Base-by-base conservation (phyloP, 768 basidiomycete species). In the Hortiboletus flavorubellus region DNA sequence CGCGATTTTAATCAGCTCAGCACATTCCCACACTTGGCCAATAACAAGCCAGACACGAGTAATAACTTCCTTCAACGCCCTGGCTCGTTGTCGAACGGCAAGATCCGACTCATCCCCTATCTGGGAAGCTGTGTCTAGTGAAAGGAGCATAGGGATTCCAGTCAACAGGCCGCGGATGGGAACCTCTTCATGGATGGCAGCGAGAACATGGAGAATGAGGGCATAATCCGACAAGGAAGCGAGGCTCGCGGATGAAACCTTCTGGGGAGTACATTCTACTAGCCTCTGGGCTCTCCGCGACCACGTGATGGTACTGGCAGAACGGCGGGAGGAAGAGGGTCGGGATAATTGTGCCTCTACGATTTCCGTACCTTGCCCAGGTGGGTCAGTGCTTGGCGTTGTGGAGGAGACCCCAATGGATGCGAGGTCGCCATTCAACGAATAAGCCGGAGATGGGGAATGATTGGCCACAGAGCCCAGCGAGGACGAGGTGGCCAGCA, bases 131-230 rank as follows among this genome's bases (percentile, higher is more conserved):
- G 63, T 69, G 52, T 90, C 82, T 47, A 96, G 69, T 2, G 89
- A 85, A n/a, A 91, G 66, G 29, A 97, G 70, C 91, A 97, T 93
- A 5, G 94, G 93, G 34, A 91, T 72, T 21, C 92, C 90, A 2
- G 85, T 83, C 16, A 93, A 72, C 39, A 96, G 62, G 3, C 85
- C 88, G 40, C 87, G 82, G 29, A 87, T 72, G 1, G 94, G 93
- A n/a, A 91, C 69, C 47, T 86, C 78, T 58, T 86, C 76, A 47
- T 92, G 86, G 29, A 91, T 76, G 4, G 81, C 79, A 6, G 75
- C 78, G 37, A 96, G 77, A 31, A 93, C 78, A 42, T 81, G 78
- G 40, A 88, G 73, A 33, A 93, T 80, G 63, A 85, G 82, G 9
- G 82, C 77, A 66, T 91, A 92, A 63, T 96, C 94, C 37, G 84